These are phyloP conservation scores for Polyporus arcularius DNA, from an alignment of 768 basidiomycete genomes.

Conservation along the genomic window DNA sequence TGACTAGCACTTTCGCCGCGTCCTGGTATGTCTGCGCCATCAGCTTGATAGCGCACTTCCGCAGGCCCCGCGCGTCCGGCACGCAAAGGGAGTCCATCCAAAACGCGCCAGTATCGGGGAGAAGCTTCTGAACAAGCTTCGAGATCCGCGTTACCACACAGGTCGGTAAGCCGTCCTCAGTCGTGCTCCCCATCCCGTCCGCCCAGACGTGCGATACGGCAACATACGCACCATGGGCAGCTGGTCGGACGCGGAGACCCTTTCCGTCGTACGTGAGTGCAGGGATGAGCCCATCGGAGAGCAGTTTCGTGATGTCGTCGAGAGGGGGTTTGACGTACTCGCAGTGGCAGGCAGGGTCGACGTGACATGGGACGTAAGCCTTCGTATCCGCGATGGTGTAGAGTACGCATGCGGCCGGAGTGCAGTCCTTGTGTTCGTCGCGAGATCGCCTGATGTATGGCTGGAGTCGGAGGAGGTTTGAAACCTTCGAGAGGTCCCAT, in stretches of 20 bases:
- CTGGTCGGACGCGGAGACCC: background rate
- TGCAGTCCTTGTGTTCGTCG: constrained; percentile 6
- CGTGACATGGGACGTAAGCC: constrained; percentile 6
- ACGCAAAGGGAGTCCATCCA: constrained; percentile 12
- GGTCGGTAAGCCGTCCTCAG: constrained; percentile 6
- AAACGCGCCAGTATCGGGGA: background rate
- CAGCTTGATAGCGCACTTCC: constrained; percentile 11
- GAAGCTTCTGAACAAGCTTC: background rate
- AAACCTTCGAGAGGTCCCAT: background rate
- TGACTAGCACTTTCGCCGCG: constrained; percentile 10
- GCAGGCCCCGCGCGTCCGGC: background rate
- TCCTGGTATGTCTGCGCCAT: constrained; percentile 16
- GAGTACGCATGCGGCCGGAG: constrained; percentile 1
- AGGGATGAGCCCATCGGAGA: background rate
- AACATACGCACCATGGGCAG: background rate
- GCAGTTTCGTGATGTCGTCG: background rate
- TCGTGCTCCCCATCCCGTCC: constrained; percentile 11
- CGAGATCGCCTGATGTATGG: background rate
- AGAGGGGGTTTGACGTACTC: constrained; percentile 5
- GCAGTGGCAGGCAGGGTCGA: constrained; percentile 3
- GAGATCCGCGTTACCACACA: constrained; percentile 5
- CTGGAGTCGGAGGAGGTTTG: background rate
- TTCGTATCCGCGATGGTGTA: background rate
- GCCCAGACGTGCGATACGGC: constrained; percentile 15
- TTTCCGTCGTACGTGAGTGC: background rate